A percentile compares a stretch with the other conserved stretches of the same genome.
These are phyloP conservation scores for Boechera stricta DNA, from an alignment of 345 rosid species.

Conservation along the genomic window DNA sequence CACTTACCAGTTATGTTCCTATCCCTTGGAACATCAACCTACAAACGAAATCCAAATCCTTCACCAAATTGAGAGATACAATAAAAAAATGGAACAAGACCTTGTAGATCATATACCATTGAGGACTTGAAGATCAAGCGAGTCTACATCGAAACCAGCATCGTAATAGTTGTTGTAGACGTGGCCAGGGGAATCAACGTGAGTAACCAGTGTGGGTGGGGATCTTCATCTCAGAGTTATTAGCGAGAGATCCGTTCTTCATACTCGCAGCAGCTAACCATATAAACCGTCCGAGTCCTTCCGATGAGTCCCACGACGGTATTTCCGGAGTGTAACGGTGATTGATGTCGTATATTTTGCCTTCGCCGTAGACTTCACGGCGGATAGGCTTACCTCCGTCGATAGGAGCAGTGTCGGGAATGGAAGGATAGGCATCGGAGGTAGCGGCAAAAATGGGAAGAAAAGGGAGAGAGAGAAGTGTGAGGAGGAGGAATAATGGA, in stretches of 20 bases:
- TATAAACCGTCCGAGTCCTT: slow-evolving; percentile 64
- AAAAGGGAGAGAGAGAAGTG: slow-evolving; percentile 34
- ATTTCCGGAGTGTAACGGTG: slow-evolving; percentile 63
- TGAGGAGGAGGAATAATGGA: slow-evolving; percentile 35
- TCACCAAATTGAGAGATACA: neutral
- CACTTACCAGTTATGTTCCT: slow-evolving; percentile 63
- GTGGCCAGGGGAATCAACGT: slow-evolving; percentile 91
- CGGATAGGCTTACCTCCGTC: slow-evolving; percentile 57
- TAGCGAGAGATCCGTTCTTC: slow-evolving; percentile 83
- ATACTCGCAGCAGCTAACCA: slow-evolving; percentile 71
- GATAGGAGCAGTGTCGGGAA: slow-evolving; percentile 45
- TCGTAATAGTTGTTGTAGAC: slow-evolving; percentile 75
- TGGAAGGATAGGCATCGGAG: slow-evolving; percentile 47
- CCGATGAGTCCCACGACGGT: slow-evolving; percentile 57
- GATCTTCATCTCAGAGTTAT: slow-evolving; percentile 75
- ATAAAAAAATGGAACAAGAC: neutral
- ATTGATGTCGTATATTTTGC: slow-evolving; percentile 74
- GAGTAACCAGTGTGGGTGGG: slow-evolving; percentile 83
- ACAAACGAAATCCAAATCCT: slow-evolving; percentile 9
- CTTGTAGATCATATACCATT: slow-evolving; percentile 51
- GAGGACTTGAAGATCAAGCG: slow-evolving; percentile 75
- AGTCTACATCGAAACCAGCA: slow-evolving; percentile 85
- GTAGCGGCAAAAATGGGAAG: slow-evolving; percentile 20
- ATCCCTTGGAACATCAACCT: slow-evolving; percentile 67
- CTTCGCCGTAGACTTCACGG: slow-evolving; percentile 75